These are phyloP conservation scores for Gentiana dahurica DNA, from an alignment of 257 asterid genomes.

Conservation along the genomic window DNA sequence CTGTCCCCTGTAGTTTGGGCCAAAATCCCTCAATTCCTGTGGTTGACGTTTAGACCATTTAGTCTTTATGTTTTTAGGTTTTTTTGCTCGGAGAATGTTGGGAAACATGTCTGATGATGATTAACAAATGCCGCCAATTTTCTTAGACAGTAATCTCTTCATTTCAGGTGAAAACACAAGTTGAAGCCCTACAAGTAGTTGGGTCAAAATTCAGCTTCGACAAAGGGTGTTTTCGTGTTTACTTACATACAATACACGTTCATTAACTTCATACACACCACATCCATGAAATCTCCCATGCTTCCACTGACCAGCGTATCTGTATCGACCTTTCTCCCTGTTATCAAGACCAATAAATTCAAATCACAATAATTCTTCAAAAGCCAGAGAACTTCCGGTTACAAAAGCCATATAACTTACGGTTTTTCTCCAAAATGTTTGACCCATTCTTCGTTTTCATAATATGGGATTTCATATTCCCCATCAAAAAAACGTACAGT, in stretches of 20 bases:
- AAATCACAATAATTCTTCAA: not conserved
- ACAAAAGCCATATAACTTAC: slow-evolving; percentile 40
- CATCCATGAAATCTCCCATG: slow-evolving; percentile 99
- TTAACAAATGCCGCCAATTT: too few relatives aligned
- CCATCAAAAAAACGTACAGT: slow-evolving; percentile 48
- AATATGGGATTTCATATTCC: slow-evolving; percentile 61
- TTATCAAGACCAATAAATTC: slow-evolving; percentile 8
- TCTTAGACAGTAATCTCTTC: too few relatives aligned
- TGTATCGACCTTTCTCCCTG: slow-evolving; percentile 94
- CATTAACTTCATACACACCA: slow-evolving; percentile 92
- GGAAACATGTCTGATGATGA: too few relatives aligned
- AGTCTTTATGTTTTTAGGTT: too few relatives aligned
- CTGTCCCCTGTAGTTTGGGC: too few relatives aligned
- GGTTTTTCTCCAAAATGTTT: slow-evolving; percentile 62
- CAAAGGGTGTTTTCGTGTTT: not conserved
- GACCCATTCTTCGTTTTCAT: slow-evolving; percentile 76
- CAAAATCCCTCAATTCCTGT: too few relatives aligned
- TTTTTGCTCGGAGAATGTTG: too few relatives aligned
- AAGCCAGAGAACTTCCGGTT: not conserved
- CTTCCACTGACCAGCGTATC: slow-evolving; percentile 98
- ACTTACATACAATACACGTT: slow-evolving; percentile 62
- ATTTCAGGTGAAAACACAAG: too few relatives aligned
- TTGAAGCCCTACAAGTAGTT: too few relatives aligned
- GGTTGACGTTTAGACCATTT: too few relatives aligned
- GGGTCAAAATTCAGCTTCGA: too few relatives aligned